A percentile compares a stretch with the other conserved stretches of the same genome.
Conservation (phyloP, 1,139 yeast species). For the Scheffersomyces illinoinensis region DNA sequence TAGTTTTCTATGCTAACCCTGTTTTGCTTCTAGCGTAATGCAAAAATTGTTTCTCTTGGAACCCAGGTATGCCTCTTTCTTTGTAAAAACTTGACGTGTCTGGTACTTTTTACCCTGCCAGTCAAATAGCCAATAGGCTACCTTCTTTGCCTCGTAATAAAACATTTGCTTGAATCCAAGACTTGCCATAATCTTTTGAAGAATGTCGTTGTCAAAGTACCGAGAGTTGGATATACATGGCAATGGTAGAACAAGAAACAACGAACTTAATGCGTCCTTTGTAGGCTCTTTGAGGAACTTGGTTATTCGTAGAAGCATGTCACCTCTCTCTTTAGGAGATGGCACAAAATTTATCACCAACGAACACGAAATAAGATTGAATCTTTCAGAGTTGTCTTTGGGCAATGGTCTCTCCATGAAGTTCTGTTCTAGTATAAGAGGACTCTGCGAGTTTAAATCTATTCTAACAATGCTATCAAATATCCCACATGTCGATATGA, state of each 20-base stretch:
- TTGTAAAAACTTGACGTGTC: constrained; percentile 23
- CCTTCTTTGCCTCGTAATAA: constrained; percentile 64
- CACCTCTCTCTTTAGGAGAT: constrained; percentile 66
- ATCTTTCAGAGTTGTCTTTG: constrained; percentile 37
- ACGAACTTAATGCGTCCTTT: constrained; percentile 24
- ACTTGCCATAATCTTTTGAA: constrained; percentile 48
- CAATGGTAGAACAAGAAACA: constrained; percentile 82
- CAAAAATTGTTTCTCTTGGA: constrained; percentile 65
- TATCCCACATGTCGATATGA: constrained; percentile 58
- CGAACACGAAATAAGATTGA: constrained; percentile 76
- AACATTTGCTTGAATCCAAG: constrained; percentile 57
- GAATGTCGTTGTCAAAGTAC: constrained; percentile 55
- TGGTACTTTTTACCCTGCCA: constrained; percentile 37
- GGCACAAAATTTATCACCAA: constrained; percentile 89
- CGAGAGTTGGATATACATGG: constrained; percentile 86
- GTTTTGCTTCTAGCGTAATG: constrained; percentile 25
- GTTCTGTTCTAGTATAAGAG: constrained; percentile 70
- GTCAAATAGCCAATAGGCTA: constrained; percentile 74
- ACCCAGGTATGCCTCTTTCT: constrained; percentile 54
- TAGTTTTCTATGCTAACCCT: constrained; percentile 2
- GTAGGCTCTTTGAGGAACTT: constrained; percentile 50
- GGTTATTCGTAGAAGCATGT: constrained; percentile 66
- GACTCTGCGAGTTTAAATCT: constrained; percentile 82
- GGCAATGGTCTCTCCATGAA: constrained; percentile 81
- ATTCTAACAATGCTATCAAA: constrained; percentile 58